Evolutionary conservation across 129 eudicot species (phyloP).

Genomic region (Saposhnikovia divaricata): DNA sequence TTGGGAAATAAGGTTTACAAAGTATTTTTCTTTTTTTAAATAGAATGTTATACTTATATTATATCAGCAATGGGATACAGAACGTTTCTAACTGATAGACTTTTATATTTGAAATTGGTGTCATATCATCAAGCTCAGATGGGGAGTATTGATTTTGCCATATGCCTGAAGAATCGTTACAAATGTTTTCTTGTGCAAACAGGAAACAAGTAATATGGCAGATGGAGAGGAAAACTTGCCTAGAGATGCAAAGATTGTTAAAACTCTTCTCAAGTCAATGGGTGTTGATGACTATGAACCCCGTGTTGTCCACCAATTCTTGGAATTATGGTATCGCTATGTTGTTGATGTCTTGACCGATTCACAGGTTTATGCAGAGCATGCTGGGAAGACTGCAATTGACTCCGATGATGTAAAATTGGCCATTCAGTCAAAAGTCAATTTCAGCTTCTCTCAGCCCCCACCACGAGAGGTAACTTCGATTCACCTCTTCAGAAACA

Average conservation of each 20-base stretch:
- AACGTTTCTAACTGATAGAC: not conserved
- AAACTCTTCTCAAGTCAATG: constrained; percentile 73
- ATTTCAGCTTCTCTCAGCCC: constrained; percentile 92
- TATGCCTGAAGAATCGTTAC: not conserved
- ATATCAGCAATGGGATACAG: not conserved
- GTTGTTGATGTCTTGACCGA: constrained; percentile 83
- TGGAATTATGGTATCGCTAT: constrained; percentile 81
- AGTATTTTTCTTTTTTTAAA: no score
- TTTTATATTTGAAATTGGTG: no score
- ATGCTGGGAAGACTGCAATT: constrained; percentile 67
- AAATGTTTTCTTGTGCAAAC: not conserved
- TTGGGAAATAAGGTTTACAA: no score
- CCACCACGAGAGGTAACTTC: constrained; percentile 82
- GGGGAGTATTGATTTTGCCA: not conserved
- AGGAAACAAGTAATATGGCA: constrained; percentile 30
- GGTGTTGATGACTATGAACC: constrained; percentile 83
- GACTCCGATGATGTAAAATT: constrained; percentile 91
- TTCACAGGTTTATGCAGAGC: constrained; percentile 85
- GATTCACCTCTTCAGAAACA: not conserved
- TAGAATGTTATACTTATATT: no score
- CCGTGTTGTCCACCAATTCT: constrained; percentile 76
- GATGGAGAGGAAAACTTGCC: constrained; percentile 82
- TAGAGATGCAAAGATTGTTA: constrained; percentile 90
- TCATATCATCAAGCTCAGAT: no score
- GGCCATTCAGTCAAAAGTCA: constrained; percentile 82